These are phyloP conservation scores for Neocucurbitaria cava DNA, from an alignment of 2,329 filamentous ascomycete genomes.

Conservation along the genomic window DNA sequence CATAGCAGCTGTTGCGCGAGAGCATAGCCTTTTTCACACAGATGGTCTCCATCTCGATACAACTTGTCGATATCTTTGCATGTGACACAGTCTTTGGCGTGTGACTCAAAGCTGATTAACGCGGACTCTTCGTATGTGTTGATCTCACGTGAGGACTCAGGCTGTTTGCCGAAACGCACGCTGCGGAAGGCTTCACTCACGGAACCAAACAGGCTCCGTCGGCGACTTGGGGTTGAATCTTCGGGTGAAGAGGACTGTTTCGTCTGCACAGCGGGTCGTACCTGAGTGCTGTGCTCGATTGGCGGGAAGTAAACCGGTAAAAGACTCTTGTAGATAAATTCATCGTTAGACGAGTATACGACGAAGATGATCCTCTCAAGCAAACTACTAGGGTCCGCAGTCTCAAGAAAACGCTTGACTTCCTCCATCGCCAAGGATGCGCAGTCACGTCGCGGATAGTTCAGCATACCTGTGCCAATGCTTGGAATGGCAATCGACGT, in stretches of 20 bases:
- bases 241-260: not conserved
- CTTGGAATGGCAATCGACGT: slow-evolving; percentile 42
- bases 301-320: slow-evolving; percentile 43
- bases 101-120: slow-evolving; percentile 34
- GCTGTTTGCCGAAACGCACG: slow-evolving; percentile 28
- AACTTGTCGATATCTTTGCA: slow-evolving; percentile 29
- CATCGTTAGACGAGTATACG: slow-evolving; percentile 38
- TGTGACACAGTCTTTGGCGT: slow-evolving; percentile 29
- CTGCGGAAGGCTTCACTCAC: slow-evolving; percentile 32
- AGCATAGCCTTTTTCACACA: slow-evolving; percentile 32
- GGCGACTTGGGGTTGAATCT: slow-evolving; percentile 6
- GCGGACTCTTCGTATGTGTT: slow-evolving; percentile 25
- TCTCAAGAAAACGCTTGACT: slow-evolving; percentile 40
- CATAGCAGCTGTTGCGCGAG: slow-evolving; percentile 26
- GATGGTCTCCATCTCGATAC: slow-evolving; percentile 22
- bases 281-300: slow-evolving; percentile 16
- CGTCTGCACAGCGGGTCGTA: slow-evolving; percentile 7
- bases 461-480: slow-evolving; percentile 41
- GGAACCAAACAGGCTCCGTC: slow-evolving; percentile 24
- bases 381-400: slow-evolving; percentile 18
- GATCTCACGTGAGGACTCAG: slow-evolving; percentile 19
- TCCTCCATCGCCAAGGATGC: slow-evolving; percentile 44
- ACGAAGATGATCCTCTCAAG: slow-evolving; percentile 42
- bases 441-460: slow-evolving; percentile 35
- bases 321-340: slow-evolving; percentile 40